Percentiles rank a stretch among this genome's conserved stretches.
phyloP scores from a whole-genome alignment of 73 alveolate genomes.

The Paramecium octaurelia region DNA sequence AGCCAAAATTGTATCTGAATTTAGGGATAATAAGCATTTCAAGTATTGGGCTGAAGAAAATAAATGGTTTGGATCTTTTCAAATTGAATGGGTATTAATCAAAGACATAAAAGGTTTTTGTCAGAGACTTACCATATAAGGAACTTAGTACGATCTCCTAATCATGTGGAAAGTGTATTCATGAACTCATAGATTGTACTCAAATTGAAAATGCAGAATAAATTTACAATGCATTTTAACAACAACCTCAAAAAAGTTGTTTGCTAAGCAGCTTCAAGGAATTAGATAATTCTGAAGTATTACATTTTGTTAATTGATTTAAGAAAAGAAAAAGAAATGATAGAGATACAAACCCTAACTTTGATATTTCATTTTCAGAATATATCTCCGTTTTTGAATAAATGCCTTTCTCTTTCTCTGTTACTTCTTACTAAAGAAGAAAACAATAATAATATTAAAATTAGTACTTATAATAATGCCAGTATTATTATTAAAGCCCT shows the following conservation, averaged over 20 bases:
- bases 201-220: not conserved
- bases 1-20: slow-evolving; percentile 55
- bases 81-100: slow-evolving; percentile 64
- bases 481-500: not conserved
- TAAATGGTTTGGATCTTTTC: slow-evolving; percentile 69
- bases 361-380: not conserved
- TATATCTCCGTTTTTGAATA: slow-evolving; percentile 20
- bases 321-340: slow-evolving; percentile 33
- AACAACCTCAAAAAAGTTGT: not conserved
- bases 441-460: not conserved
- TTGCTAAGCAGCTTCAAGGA: not conserved
- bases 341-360: not conserved
- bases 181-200: slow-evolving; percentile 27
- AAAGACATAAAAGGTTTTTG: not conserved
- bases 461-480: not conserved
- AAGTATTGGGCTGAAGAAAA: slow-evolving; percentile 69
- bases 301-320: not conserved
- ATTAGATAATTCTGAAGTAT: slow-evolving; percentile 1
- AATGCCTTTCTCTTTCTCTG: slow-evolving; percentile 43
- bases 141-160: not conserved
- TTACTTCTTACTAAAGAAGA: not conserved
- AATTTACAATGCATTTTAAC: not conserved
- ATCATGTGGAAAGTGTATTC: slow-evolving; percentile 43
- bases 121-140: slow-evolving; percentile 63
- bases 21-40: slow-evolving; percentile 56